Conservation (phyloP, 176 grass and related monocot genomes). For the Triticum turgidum region DNA sequence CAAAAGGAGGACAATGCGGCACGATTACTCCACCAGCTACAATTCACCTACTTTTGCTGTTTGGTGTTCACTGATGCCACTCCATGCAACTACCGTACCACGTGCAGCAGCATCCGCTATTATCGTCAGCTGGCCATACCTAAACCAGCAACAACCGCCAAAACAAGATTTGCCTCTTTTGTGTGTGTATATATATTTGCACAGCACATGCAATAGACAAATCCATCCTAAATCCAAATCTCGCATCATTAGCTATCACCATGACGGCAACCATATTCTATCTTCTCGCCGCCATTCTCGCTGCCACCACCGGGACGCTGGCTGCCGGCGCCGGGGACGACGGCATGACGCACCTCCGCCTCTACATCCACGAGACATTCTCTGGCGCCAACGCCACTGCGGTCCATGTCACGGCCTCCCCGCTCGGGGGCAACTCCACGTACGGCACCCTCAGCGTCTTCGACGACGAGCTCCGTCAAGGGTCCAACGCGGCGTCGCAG, state of each 20-base stretch:
- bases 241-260: neutral
- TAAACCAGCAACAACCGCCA: neutral
- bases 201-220: neutral
- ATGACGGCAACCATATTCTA: neutral
- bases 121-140: too few relatives aligned
- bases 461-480: slow-evolving; percentile 30
- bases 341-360: slow-evolving; percentile 31
- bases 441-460: neutral
- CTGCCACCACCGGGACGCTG: neutral
- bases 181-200: neutral
- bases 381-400: slow-evolving; percentile 17
- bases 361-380: slow-evolving; percentile 38
- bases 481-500: neutral
- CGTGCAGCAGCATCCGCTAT: neutral
- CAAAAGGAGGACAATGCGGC: too few relatives aligned
- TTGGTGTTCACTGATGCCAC: neutral
- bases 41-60: neutral
- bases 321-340: neutral
- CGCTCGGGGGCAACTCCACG: neutral
- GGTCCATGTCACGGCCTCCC: neutral
- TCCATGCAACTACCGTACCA: neutral
- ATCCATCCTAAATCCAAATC: neutral
- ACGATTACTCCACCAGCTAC: too few relatives aligned
- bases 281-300: neutral
- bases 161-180: neutral